A percentile compares a stretch with the other conserved stretches of the same genome.
Evolutionary conservation across 805 yeast genomes (phyloP).

Genomic region (Pichia deserticola): DNA sequence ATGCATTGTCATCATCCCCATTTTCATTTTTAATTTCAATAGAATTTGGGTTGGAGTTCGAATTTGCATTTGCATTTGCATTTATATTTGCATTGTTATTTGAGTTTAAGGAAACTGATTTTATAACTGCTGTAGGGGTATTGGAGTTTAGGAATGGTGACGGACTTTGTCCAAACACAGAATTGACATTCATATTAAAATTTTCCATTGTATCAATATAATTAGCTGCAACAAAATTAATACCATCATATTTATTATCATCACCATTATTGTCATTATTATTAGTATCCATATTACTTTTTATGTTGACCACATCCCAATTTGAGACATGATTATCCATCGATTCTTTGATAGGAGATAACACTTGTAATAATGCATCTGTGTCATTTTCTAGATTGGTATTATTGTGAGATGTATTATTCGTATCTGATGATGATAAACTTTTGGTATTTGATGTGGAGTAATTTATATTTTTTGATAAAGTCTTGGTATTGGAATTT

Average conservation of each 20-base stretch:
- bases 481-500: too few relatives aligned
- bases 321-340: neutral
- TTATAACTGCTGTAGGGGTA: neutral
- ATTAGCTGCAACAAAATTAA: neutral
- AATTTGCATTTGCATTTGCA: too few relatives aligned
- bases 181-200: neutral
- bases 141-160: neutral
- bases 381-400: neutral
- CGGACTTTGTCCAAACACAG: neutral
- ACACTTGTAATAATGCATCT: neutral
- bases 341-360: neutral
- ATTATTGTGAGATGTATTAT: neutral
- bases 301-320: too few relatives aligned
- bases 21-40: neutral
- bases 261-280: too few relatives aligned
- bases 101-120: neutral
- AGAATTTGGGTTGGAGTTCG: too few relatives aligned
- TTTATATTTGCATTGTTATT: neutral
- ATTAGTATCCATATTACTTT: too few relatives aligned
- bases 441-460: too few relatives aligned
- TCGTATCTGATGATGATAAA: neutral
- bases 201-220: neutral
- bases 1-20: neutral
- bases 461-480: too few relatives aligned
- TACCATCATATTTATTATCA: neutral